phyloP scores from a whole-genome alignment of 2,329 filamentous ascomycete genomes.

The Aspergillus thermomutatus region DNA sequence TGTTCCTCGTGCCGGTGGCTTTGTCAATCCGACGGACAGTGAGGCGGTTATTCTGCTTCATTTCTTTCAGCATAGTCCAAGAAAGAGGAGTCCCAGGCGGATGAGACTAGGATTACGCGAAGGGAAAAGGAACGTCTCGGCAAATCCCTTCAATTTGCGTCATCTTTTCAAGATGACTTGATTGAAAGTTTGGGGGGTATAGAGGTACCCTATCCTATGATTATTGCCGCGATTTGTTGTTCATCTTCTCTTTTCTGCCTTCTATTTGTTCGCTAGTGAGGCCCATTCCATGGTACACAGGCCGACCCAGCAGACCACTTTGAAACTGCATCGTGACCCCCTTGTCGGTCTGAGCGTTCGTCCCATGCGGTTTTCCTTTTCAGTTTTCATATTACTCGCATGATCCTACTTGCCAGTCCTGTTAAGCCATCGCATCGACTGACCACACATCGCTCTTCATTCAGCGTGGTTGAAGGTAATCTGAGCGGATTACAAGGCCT shows the following conservation, averaged over 20 bases:
- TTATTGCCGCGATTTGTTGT: neutral
- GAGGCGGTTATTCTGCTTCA: neutral
- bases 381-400: neutral
- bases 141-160: neutral
- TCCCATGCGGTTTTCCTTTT: neutral
- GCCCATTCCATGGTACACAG: neutral
- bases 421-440: neutral
- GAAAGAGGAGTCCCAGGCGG: neutral
- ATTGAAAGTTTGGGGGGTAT: neutral
- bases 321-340: neutral
- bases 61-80: too few relatives aligned
- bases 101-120: neutral
- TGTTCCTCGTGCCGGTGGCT: neutral
- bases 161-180: neutral
- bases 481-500: neutral
- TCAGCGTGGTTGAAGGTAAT: neutral
- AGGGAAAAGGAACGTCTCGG: neutral
- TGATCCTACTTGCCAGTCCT: neutral
- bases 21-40: neutral
- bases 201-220: neutral
- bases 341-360: neutral
- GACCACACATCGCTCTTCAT: neutral
- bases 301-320: neutral
- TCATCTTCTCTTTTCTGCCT: neutral
- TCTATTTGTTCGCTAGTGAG: neutral